Conservation (phyloP, 768 basidiomycete species). For the Mycena olivaceomarginata region DNA sequence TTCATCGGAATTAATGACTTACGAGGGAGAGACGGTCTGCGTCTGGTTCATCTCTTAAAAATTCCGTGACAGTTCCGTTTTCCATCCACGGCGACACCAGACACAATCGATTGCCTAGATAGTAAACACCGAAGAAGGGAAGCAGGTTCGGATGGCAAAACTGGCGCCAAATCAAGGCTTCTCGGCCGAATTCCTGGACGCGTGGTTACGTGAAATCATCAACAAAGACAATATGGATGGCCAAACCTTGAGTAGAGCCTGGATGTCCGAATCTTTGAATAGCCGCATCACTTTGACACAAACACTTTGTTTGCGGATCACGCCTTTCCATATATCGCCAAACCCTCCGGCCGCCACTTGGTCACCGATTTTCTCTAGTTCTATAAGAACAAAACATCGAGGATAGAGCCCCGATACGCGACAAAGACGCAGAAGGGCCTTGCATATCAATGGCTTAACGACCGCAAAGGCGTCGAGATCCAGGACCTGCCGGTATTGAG, state of each 20-base stretch:
- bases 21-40: conserved; percentile 28
- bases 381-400: conserved; percentile 31
- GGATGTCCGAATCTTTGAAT: conserved; percentile 19
- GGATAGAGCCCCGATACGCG: conserved; percentile 35
- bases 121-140: conserved; percentile 47
- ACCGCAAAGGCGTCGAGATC: conserved; percentile 27
- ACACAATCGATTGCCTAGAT: conserved; percentile 39
- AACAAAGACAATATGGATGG: not conserved
- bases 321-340: conserved; percentile 41
- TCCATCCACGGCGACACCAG: conserved; percentile 56
- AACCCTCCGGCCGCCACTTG: conserved; percentile 43
- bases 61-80: conserved; percentile 47
- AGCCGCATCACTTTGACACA: conserved; percentile 41
- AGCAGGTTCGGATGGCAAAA: conserved; percentile 48
- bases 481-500: conserved; percentile 14
- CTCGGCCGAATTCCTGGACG: conserved; percentile 37
- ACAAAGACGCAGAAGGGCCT: conserved; percentile 37
- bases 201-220: not conserved
- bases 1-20: not conserved
- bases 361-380: conserved; percentile 34
- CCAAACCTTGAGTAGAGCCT: conserved; percentile 27
- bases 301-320: conserved; percentile 38
- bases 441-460: conserved; percentile 17
- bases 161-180: conserved; percentile 47
- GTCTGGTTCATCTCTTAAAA: conserved; percentile 2